These are phyloP conservation scores for Colletotrichum euphorbiae DNA, from an alignment of 2,329 filamentous ascomycete genomes.

Conservation along the genomic window DNA sequence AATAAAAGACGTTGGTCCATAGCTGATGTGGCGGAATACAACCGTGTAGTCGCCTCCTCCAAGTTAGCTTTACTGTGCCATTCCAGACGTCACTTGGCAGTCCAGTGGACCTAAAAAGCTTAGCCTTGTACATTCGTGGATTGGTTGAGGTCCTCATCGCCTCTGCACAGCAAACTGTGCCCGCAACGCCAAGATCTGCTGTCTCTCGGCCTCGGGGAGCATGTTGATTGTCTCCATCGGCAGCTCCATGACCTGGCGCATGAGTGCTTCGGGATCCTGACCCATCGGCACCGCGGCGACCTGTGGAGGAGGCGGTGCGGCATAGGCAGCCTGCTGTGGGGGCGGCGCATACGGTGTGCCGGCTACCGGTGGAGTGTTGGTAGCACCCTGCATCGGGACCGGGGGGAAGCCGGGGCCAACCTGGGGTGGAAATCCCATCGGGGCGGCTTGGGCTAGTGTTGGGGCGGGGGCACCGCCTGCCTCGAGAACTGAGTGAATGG, in stretches of 20 bases:
- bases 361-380: conserved; percentile 61
- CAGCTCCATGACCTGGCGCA: conserved; percentile 85
- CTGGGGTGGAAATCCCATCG: conserved; percentile 42
- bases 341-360: conserved; percentile 60
- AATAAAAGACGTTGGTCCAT: not conserved
- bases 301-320: conserved; percentile 44
- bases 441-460: conserved; percentile 21
- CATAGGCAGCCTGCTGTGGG: conserved; percentile 51
- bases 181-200: conserved; percentile 83
- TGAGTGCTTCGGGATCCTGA: conserved; percentile 76
- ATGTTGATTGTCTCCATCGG: conserved; percentile 83
- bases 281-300: conserved; percentile 51
- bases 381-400: conserved; percentile 48
- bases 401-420: conserved; percentile 50
- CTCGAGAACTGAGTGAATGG: conserved; percentile 85
- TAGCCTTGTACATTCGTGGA: not conserved
- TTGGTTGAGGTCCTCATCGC: conserved; percentile 39
- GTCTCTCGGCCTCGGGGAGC: conserved; percentile 78
- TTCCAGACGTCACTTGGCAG: not conserved
- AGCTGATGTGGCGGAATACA: not conserved
- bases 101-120: not conserved
- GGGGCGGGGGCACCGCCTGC: conserved; percentile 56
- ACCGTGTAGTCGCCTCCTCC: not conserved
- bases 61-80: not conserved
- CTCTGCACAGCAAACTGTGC: conserved; percentile 67